phyloP scores from a whole-genome alignment of 2,329 filamentous ascomycete species.

The Fusarium cyanostomum region DNA sequence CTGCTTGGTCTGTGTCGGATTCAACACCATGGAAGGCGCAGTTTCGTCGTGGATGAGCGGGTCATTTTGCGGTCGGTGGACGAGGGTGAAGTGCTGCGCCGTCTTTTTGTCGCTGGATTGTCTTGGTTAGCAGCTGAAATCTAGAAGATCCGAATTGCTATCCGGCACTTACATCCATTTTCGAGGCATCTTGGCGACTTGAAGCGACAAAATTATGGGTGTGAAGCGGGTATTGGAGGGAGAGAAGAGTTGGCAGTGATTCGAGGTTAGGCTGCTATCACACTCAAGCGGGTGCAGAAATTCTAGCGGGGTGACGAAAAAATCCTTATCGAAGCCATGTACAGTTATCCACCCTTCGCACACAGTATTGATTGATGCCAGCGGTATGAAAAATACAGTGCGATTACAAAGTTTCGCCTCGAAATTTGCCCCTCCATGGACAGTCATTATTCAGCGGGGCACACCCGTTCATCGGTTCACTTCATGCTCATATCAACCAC shows the following conservation, averaged over 20 bases:
- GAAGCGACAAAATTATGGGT: conserved; percentile 22
- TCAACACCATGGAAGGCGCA: conserved; percentile 90
- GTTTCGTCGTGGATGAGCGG: conserved; percentile 92
- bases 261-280: conserved; percentile 42
- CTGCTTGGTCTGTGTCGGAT: conserved; percentile 65
- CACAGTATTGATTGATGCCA: conserved; percentile 39
- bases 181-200: conserved; percentile 64
- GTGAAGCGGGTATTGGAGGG: conserved; percentile 9
- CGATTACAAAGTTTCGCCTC: conserved; percentile 27
- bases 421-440: conserved; percentile 62
- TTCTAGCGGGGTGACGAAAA: conserved; percentile 44
- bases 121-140: conserved; percentile 14
- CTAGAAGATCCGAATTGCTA: too few species aligned
- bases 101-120: conserved; percentile 78
- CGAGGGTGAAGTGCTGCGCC: conserved; percentile 91
- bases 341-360: conserved; percentile 44
- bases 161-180: conserved; percentile 23
- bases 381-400: conserved; percentile 40
- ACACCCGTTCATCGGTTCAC: conserved; percentile 31
- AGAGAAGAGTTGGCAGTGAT: conserved; percentile 9
- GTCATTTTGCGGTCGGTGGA: conserved; percentile 96
- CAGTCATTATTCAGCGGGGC: conserved; percentile 53
- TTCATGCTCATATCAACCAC: conserved; percentile 27
- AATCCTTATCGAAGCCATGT: conserved; percentile 41
- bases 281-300: conserved; percentile 44